Evolutionary conservation across 1,139 yeast species (phyloP), one percentile per base, ranked within the genome.

Genomic region (Geotrichum reessii): DNA sequence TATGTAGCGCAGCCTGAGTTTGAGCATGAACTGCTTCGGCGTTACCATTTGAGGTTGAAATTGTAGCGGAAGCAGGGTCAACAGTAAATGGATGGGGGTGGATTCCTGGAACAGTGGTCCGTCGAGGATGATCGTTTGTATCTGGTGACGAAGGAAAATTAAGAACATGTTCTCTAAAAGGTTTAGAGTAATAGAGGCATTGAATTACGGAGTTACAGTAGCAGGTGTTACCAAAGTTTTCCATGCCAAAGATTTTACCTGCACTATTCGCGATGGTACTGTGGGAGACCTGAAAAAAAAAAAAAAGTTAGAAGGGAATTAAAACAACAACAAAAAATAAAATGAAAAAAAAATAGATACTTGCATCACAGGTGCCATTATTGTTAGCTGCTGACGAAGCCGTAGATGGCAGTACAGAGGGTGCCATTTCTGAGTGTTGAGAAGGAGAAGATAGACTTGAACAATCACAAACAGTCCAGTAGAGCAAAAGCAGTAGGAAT

Each of bases 191-290:
- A 74, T 82, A 93, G 24, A 93, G 79, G 66, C 96, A 90, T 71
- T 93, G 99, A 31, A 93, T 74, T 28, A 93, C 87, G 9, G 97
- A 90, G 68, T 93, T 93, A 72, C 96, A 90, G 73, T 93, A 93
- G 74, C 99, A 92, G 0, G 96, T 92, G 71, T 88, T 73, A 37
- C 98, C 97, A 71, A 91, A 92, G 73, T 93, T 93, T 71, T 93
- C 98, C 83, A 92, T 85, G 5, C 99, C 99, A 73, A 86, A 93
- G 47, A 91, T 81, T 72, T 91, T 73, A 62, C 73, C 73, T 22
- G 71, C 66, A 31, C 73, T 69, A 47, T 65, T 67, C 40, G 65
- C 61, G 46, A 67, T 63, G 44, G 44, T 37, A 9, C 17, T n/a
- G 8, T 37, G 44, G 19, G 44, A 37, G 21, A 37, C 48, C 25